Percentiles rank a stretch among this genome's conserved stretches.
These are phyloP conservation scores for Diutina ranongensis DNA, from an alignment of 1,139 yeast genomes.

Conservation along the genomic window DNA sequence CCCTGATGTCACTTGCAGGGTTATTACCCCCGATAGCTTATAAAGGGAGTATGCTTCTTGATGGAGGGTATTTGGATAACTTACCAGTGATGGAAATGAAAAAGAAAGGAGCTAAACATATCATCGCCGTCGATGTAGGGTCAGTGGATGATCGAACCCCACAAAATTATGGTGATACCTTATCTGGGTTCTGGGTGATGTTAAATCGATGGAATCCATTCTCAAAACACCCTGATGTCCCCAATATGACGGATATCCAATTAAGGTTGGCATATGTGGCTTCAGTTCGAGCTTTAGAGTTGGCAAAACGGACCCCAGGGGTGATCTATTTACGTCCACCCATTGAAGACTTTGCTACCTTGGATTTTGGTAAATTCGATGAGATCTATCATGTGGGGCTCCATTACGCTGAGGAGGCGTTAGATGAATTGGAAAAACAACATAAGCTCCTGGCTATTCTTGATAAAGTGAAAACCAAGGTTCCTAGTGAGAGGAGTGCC, in stretches of 20 bases:
- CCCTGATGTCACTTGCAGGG: conserved; percentile 96
- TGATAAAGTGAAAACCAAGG: background rate
- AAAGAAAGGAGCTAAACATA: conserved; percentile 72
- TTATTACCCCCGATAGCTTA: conserved; percentile 81
- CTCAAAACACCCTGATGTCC: conserved; percentile 77
- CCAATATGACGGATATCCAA: conserved; percentile 92
- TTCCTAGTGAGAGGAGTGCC: background rate
- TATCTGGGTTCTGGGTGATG: conserved; percentile 87
- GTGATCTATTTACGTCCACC: conserved; percentile 92
- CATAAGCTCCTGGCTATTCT: conserved; percentile 50
- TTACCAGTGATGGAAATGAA: conserved; percentile 89
- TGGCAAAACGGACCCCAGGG: conserved; percentile 76
- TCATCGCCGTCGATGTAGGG: conserved; percentile 96
- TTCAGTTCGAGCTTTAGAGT: conserved; percentile 83
- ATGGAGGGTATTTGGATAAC: conserved; percentile 94
- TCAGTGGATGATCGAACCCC: conserved; percentile 88
- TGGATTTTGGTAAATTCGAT: conserved; percentile 87
- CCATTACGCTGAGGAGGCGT: conserved; percentile 51
- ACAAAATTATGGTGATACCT: conserved; percentile 84
- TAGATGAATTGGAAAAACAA: conserved; percentile 41
- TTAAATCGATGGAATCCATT: conserved; percentile 87
- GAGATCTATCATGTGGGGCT: conserved; percentile 79
- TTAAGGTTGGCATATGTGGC: conserved; percentile 89
- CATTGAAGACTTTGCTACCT: conserved; percentile 79
- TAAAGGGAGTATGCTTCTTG: conserved; percentile 85